These are phyloP conservation scores for Globisporangium uncinulatum DNA, from an alignment of 352 stramenopile genomes.

Conservation along the genomic window DNA sequence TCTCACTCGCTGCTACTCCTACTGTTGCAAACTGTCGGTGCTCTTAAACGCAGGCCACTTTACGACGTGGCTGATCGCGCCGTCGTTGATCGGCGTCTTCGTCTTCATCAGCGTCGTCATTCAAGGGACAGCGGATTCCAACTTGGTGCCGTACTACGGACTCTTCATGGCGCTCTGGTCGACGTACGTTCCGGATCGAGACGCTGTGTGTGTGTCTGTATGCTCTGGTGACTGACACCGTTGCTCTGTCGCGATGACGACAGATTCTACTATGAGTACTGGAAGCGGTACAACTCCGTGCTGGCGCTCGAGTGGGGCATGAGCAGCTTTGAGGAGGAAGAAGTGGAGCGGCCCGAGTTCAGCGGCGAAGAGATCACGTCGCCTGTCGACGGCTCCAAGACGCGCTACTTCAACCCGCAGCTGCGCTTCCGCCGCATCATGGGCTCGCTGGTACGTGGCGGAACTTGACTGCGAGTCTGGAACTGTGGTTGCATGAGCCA, in stretches of 20 bases:
- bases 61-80: conserved; percentile 91
- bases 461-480: not conserved
- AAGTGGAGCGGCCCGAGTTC: conserved; percentile 68
- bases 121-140: conserved; percentile 46
- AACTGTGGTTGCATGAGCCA: not conserved
- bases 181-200: too few relatives aligned
- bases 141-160: conserved; percentile 67
- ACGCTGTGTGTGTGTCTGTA: not conserved
- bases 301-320: conserved; percentile 83
- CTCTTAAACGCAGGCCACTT: conserved; percentile 63
- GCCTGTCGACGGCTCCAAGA: conserved; percentile 61
- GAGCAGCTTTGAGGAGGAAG: conserved; percentile 68
- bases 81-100: conserved; percentile 83
- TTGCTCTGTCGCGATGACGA: not conserved
- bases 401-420: conserved; percentile 56
- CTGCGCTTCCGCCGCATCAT: conserved; percentile 57
- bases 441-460: conserved; percentile 44
- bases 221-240: not conserved
- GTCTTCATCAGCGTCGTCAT: conserved; percentile 84
- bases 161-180: conserved; percentile 82
- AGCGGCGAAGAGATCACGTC: conserved; percentile 59
- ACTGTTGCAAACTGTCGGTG: not conserved
- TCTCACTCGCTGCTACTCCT: not conserved
- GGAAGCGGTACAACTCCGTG: conserved; percentile 73
- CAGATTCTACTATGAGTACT: conserved; percentile 79